Evolutionary conservation across 1,139 yeast genomes (phyloP), one percentile per base, ranked within the genome.

Genomic region (Lodderomyces jiufengensis): DNA sequence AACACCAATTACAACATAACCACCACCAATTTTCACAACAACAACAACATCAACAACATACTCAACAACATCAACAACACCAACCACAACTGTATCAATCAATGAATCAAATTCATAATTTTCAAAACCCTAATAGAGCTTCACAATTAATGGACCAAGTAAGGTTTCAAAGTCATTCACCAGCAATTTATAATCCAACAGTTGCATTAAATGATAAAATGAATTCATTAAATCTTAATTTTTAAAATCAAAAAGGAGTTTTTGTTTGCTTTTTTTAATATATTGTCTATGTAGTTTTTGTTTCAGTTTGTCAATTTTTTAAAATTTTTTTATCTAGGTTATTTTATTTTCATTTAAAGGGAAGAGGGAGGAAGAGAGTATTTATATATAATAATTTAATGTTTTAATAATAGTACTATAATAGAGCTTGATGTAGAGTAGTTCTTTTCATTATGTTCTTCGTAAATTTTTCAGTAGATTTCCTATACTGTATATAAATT

Each of bases 171-270:
- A 8, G 9, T 4, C 27, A 25, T 25, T 14, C 14, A 25, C 26
- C 26, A 22, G 9, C 15, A 21, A 27, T 16, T 16, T 6, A 27
- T 23, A 21, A 25, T 25, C 14, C 4, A 22, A 22, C 4, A 31
- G 25, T 31, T 16, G 31, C 3, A 10, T 16, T 22, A 26, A 33
- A 10, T 22, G 28, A 23, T 13, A 27, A 63, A 42, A 53, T 64
- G 46, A 59, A 61, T 46, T 56, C 66, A n/a, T 59, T 65, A 50
- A 61, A 59, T 45, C 61, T 64, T 48, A 59, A 61, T 32, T 46
- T 46, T 43, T 42, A 43, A 43, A 18, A 18, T 18, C 20, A n/a
- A n/a, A n/a, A n/a, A n/a, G 20, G 20, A 18, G 20, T 18, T 18
- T 24, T 21, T 25, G 23, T 22, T 25, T 11, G 23, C 21, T 24